Percentiles rank a stretch among this genome's conserved stretches.
phyloP scores from a whole-genome alignment of 1,284 basidiomycete species.

The Rhodotorula sp. region DNA sequence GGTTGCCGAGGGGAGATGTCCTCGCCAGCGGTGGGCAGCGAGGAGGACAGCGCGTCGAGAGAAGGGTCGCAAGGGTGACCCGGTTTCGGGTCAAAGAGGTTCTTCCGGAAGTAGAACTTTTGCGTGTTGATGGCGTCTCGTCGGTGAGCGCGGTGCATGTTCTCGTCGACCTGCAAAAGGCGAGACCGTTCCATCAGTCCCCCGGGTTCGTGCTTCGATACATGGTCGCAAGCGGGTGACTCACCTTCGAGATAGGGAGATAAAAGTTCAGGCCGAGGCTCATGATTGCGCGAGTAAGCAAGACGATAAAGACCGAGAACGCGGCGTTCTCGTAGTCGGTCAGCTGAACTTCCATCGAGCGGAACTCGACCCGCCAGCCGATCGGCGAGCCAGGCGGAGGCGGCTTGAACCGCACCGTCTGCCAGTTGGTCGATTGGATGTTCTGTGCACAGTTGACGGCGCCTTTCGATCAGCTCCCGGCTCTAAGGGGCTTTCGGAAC shows the following conservation, averaged over 20 bases:
- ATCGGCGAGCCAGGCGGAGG: conserved; percentile 87
- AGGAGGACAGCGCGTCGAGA: conserved; percentile 7
- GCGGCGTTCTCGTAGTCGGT: conserved; percentile 99
- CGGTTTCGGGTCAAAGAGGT: conserved; percentile 60
- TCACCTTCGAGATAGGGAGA: conserved; percentile 90
- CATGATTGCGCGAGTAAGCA: conserved; percentile 89
- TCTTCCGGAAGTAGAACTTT: conserved; percentile 87
- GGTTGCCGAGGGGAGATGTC: not conserved
- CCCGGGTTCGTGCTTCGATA: too few species aligned
- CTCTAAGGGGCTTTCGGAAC: too few species aligned
- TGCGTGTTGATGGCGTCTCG: conserved; percentile 71
- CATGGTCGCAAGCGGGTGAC: conserved; percentile 25
- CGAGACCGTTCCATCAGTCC: not conserved
- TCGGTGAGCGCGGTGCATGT: conserved; percentile 86
- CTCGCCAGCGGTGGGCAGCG: not conserved
- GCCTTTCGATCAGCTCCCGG: too few species aligned
- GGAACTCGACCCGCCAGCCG: conserved; percentile 98
- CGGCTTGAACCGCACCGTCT: conserved; percentile 97
- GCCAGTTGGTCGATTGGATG: conserved; percentile 99
- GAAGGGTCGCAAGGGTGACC: conserved; percentile 33
- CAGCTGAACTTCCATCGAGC: conserved; percentile 98
- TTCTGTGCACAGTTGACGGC: too few species aligned
- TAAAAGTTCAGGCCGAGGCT: conserved; percentile 91
- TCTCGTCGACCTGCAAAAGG: conserved; percentile 74
- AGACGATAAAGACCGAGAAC: conserved; percentile 88